phyloP scores from a whole-genome alignment of 495 filamentous ascomycete species.

The Tuber magnatum region DNA sequence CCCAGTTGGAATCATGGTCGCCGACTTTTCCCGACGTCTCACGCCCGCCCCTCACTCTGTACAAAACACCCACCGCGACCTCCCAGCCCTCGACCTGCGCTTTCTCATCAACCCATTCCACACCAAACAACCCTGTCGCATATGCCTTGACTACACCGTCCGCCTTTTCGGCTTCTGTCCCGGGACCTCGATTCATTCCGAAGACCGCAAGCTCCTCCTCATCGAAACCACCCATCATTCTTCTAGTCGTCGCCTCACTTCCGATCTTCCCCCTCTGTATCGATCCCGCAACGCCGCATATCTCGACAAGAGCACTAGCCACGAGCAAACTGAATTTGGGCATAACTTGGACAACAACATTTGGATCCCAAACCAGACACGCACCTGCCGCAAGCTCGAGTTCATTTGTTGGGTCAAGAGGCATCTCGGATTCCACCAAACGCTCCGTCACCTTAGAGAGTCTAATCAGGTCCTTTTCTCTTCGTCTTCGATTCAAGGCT shows the following conservation, averaged over 20 bases:
- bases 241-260: conserved; percentile 4
- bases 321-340: conserved; percentile 33
- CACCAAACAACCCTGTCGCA: conserved; percentile 33
- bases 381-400: conserved; percentile 24
- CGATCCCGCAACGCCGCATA: conserved; percentile 28
- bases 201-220: conserved; percentile 37
- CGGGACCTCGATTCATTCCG: conserved; percentile 8
- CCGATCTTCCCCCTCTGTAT: conserved; percentile 24
- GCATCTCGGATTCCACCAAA: conserved; percentile 27
- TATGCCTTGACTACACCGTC: conserved; percentile 31
- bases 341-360: conserved; percentile 23
- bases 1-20: neutral
- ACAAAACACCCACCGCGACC: conserved; percentile 31
- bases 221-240: conserved; percentile 27
- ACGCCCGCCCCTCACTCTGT: conserved; percentile 27
- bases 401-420: conserved; percentile 29
- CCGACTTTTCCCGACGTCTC: conserved; percentile 34
- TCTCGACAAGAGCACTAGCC: conserved; percentile 33
- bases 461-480: conserved; percentile 19
- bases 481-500: conserved; percentile 12
- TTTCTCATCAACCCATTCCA: conserved; percentile 33
- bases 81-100: conserved; percentile 41
- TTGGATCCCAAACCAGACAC: conserved; percentile 27
- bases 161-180: conserved; percentile 14
- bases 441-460: conserved; percentile 19